phyloP scores from a whole-genome alignment of 345 rosid species.

The Populus simonii region DNA sequence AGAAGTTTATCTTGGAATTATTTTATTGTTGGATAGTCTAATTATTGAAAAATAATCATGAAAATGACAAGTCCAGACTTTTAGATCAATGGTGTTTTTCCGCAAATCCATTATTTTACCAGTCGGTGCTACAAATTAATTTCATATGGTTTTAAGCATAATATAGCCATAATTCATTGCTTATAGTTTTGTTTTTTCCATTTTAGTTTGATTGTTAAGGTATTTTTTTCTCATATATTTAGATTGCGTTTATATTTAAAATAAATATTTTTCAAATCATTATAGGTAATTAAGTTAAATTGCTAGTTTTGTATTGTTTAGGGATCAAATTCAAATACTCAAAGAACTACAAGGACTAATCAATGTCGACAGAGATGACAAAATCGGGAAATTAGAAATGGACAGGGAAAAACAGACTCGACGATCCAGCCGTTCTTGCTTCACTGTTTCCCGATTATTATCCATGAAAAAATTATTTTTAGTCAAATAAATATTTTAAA shows the following conservation, averaged over 20 bases:
- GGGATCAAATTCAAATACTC: neutral
- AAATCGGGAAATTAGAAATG: neutral
- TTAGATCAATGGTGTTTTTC: neutral
- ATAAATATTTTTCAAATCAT: too few relatives aligned
- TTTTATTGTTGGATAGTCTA: neutral
- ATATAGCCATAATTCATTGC: too few relatives aligned
- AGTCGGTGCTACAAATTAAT: neutral
- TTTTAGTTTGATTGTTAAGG: neutral
- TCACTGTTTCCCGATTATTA: too few relatives aligned
- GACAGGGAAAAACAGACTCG: neutral
- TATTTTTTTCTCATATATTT: too few relatives aligned
- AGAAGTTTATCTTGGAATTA: neutral
- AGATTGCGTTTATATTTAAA: too few relatives aligned
- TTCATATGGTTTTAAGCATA: too few relatives aligned
- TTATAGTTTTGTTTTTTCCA: too few relatives aligned
- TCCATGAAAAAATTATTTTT: too few relatives aligned
- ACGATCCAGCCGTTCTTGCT: neutral
- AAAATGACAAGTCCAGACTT: neutral
- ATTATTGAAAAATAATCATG: neutral
- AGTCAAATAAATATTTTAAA: too few relatives aligned
- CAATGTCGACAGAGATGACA: neutral
- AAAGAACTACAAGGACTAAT: neutral
- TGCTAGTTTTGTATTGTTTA: neutral
- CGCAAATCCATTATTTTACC: neutral
- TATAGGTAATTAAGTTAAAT: neutral